These are phyloP conservation scores for Nemania serpens DNA, from an alignment of 2,329 filamentous ascomycete species.

Conservation along the genomic window DNA sequence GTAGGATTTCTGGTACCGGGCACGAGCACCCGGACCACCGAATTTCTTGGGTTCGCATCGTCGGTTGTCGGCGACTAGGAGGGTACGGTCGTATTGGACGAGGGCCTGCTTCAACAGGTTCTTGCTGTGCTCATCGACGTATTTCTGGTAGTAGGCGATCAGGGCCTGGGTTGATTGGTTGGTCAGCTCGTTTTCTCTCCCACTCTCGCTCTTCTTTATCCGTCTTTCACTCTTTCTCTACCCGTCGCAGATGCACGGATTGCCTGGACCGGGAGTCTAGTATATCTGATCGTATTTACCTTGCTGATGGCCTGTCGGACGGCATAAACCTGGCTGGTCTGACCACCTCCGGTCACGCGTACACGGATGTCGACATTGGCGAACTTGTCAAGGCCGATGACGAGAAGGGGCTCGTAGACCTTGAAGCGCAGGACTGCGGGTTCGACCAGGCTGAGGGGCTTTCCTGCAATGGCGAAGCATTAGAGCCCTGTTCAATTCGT, in stretches of 20 bases:
- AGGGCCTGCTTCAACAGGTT: slow-evolving; percentile 98
- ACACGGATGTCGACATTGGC: slow-evolving; percentile 96
- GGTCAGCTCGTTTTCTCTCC: neutral
- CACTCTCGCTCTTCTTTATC: neutral
- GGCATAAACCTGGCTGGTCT: slow-evolving; percentile 75
- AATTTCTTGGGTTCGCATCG: slow-evolving; percentile 99
- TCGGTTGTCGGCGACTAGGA: slow-evolving; percentile 98
- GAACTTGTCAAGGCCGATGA: slow-evolving; percentile 98
- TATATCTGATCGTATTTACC: slow-evolving; percentile 20
- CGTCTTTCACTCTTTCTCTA: too few relatives aligned
- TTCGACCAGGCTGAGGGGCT: slow-evolving; percentile 90
- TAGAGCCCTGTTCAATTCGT: neutral
- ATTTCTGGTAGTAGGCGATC: slow-evolving; percentile 99
- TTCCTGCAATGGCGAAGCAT: slow-evolving; percentile 67
- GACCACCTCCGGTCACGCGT: slow-evolving; percentile 94
- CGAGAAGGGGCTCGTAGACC: slow-evolving; percentile 98
- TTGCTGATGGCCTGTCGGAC: slow-evolving; percentile 98
- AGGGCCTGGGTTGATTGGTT: slow-evolving; percentile 49
- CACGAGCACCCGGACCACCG: slow-evolving; percentile 88
- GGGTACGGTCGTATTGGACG: slow-evolving; percentile 93
- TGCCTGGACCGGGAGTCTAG: too few relatives aligned
- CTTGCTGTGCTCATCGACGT: slow-evolving; percentile 99
- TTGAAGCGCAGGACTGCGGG: slow-evolving; percentile 93
- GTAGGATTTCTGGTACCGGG: slow-evolving; percentile 99
- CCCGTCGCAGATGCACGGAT: too few relatives aligned